These are phyloP conservation scores for Xylaria sp. DNA, from an alignment of 2,329 filamentous ascomycete species.

Conservation along the genomic window DNA sequence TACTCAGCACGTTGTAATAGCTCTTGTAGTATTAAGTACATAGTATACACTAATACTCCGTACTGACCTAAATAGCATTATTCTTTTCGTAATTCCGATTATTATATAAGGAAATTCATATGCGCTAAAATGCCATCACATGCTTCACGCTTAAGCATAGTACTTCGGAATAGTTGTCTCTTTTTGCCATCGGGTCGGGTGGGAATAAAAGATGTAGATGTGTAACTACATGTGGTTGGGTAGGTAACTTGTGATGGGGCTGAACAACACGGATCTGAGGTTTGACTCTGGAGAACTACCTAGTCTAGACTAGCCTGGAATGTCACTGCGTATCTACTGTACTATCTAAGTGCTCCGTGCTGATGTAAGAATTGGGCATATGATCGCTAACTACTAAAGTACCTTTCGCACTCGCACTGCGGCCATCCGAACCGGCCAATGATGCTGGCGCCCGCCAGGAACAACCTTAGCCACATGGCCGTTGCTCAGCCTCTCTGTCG, in stretches of 20 bases:
- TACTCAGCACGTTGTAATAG: no score
- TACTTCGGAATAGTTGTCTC: background rate
- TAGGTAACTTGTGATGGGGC: background rate
- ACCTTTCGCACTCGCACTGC: background rate
- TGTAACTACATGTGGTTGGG: background rate
- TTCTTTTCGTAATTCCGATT: no score
- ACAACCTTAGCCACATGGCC: slow-evolving; percentile 27
- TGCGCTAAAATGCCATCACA: background rate
- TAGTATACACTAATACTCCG: no score
- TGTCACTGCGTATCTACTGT: no score
- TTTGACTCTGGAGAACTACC: background rate
- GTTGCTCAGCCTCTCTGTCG: slow-evolving; percentile 23
- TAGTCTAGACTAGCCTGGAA: background rate
- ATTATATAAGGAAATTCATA: background rate
- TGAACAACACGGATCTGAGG: background rate
- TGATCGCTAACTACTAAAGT: background rate
- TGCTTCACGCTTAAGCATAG: slow-evolving; percentile 2
- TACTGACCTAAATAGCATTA: no score
- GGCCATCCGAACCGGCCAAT: slow-evolving; percentile 10
- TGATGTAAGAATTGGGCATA: slow-evolving; percentile 27
- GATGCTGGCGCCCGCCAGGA: background rate
- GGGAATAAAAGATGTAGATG: slow-evolving; percentile 6
- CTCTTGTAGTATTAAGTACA: no score
- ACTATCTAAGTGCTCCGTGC: no score
- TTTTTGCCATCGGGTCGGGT: background rate